Evolutionary conservation across 352 stramenopile species (phyloP).

Genomic region (Globisporangium recalcitrans): DNA sequence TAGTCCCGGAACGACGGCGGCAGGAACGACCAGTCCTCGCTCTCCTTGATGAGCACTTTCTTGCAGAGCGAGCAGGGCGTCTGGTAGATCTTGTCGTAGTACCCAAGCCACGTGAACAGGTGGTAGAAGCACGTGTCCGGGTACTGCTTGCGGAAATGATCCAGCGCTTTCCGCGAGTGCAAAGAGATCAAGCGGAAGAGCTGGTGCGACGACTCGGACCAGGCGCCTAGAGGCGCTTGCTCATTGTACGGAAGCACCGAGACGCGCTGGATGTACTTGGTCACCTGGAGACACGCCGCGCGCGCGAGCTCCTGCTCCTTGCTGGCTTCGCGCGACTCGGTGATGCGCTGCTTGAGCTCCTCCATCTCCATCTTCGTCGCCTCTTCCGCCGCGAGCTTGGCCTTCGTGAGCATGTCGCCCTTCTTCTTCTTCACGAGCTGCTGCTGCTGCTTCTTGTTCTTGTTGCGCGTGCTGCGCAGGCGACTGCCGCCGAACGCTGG

Average conservation of each 20-base stretch:
- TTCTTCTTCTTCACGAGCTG: slow-evolving; percentile 87
- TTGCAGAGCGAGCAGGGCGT: slow-evolving; percentile 82
- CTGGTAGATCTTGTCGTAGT: slow-evolving; percentile 88
- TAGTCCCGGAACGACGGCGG: slow-evolving; percentile 86
- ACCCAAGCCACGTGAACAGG: slow-evolving; percentile 81
- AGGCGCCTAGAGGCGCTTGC: slow-evolving; percentile 64
- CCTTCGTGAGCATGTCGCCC: slow-evolving; percentile 82
- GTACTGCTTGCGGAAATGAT: slow-evolving; percentile 82
- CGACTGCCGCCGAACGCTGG: slow-evolving; percentile 64
- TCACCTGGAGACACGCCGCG: slow-evolving; percentile 67
- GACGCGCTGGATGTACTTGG: slow-evolving; percentile 83
- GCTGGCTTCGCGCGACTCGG: slow-evolving; percentile 67
- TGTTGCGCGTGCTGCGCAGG: slow-evolving; percentile 73
- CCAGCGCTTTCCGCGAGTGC: slow-evolving; percentile 69
- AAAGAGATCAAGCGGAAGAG: slow-evolving; percentile 76
- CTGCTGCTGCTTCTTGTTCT: slow-evolving; percentile 80
- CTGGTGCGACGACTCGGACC: slow-evolving; percentile 77
- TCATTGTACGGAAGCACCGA: slow-evolving; percentile 81
- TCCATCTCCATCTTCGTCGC: slow-evolving; percentile 87
- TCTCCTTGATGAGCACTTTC: slow-evolving; percentile 80
- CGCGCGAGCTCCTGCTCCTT: slow-evolving; percentile 78
- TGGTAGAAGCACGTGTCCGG: slow-evolving; percentile 86
- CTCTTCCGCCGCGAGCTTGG: slow-evolving; percentile 79
- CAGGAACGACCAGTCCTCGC: slow-evolving; percentile 72
- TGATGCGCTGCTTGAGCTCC: slow-evolving; percentile 77